phyloP scores from a whole-genome alignment of 441 rosid species.

The Populus hybrid region DNA sequence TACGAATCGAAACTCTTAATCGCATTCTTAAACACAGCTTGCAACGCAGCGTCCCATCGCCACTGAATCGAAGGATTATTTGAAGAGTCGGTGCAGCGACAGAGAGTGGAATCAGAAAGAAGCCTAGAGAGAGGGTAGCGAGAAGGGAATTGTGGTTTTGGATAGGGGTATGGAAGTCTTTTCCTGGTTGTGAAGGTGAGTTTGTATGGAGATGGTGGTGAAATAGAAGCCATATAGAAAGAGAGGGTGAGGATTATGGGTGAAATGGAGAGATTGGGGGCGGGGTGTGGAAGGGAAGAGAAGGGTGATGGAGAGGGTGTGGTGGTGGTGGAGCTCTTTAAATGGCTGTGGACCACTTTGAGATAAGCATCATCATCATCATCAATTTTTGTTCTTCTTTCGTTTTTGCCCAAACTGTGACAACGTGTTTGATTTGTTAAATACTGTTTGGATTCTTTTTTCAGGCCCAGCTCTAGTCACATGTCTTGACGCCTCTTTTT shows the following conservation, averaged over 20 bases:
- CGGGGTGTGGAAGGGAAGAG: background rate
- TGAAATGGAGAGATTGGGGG: conserved; percentile 1
- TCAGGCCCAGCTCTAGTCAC: no score
- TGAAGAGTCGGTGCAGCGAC: conserved; percentile 46
- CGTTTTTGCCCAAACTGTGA: background rate
- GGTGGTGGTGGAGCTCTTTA: background rate
- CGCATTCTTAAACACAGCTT: conserved; percentile 46
- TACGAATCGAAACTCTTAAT: conserved; percentile 58
- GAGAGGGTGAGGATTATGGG: background rate
- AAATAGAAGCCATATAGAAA: conserved; percentile 51
- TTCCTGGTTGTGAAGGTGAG: conserved; percentile 37
- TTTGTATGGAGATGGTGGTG: conserved; percentile 46
- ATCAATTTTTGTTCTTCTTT: no score
- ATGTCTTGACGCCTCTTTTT: no score
- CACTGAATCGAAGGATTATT: conserved; percentile 24
- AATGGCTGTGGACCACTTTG: background rate
- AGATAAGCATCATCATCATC: background rate
- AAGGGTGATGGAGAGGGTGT: background rate
- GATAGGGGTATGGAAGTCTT: conserved; percentile 41
- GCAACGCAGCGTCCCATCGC: conserved; percentile 63
- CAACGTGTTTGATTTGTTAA: no score
- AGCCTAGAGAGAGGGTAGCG: conserved; percentile 24
- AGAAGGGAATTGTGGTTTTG: conserved; percentile 11
- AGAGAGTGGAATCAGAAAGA: conserved; percentile 36
- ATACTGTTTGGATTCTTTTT: no score